A percentile compares a stretch with the other conserved stretches of the same genome.
These are phyloP conservation scores for Dinochytrium kinnereticum DNA, from an alignment of 371 early-diverging fungal genomes.

Conservation along the genomic window DNA sequence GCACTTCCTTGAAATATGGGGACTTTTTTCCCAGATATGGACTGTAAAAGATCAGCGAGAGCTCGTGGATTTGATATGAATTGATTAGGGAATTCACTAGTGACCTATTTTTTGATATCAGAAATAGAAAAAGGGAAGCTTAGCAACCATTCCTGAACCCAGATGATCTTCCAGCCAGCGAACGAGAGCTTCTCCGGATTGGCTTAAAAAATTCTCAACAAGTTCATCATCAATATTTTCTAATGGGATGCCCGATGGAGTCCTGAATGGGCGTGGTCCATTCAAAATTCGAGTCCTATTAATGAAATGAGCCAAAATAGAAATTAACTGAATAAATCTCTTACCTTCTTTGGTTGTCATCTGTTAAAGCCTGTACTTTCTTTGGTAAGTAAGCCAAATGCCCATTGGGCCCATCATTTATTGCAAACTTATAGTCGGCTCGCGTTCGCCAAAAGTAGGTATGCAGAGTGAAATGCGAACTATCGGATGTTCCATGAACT, in stretches of 20 bases:
- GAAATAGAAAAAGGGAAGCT: neutral
- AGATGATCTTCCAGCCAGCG: slow-evolving; percentile 46
- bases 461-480: slow-evolving; percentile 40
- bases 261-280: slow-evolving; percentile 30
- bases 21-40: slow-evolving; percentile 37
- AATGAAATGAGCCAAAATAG: slow-evolving; percentile 4
- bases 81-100: slow-evolving; percentile 20
- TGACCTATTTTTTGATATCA: neutral
- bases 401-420: slow-evolving; percentile 1
- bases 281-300: slow-evolving; percentile 30
- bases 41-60: slow-evolving; percentile 40
- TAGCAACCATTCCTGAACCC: slow-evolving; percentile 15
- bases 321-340: neutral
- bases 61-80: slow-evolving; percentile 28
- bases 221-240: slow-evolving; percentile 21
- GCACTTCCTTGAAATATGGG: neutral
- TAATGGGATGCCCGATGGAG: slow-evolving; percentile 44
- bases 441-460: slow-evolving; percentile 32
- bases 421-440: neutral
- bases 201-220: slow-evolving; percentile 18
- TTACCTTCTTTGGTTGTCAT: slow-evolving; percentile 39
- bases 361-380: slow-evolving; percentile 4
- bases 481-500: slow-evolving; percentile 47
- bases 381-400: slow-evolving; percentile 26
- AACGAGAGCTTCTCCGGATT: slow-evolving; percentile 25